These are phyloP conservation scores for Stropharia rugosoannulata DNA, from an alignment of 768 basidiomycete genomes.

Conservation along the genomic window DNA sequence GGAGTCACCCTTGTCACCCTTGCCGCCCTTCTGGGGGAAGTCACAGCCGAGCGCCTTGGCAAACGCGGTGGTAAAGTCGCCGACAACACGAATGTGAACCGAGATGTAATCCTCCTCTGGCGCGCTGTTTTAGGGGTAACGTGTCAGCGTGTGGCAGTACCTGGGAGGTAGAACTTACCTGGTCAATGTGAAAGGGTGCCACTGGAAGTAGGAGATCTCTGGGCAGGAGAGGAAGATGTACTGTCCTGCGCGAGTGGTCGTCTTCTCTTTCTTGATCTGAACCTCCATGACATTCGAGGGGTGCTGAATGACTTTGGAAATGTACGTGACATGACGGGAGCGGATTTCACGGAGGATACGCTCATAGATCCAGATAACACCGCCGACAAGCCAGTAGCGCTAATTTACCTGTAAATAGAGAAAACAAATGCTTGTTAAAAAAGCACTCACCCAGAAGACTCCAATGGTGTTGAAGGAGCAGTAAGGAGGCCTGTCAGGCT, in stretches of 20 bases:
- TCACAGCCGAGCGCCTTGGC: conserved; percentile 84
- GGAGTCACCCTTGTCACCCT: conserved; percentile 44
- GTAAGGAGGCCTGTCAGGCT: conserved; percentile 85
- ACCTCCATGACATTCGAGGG: conserved; percentile 93
- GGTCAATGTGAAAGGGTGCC: conserved; percentile 96
- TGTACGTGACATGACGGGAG: conserved; percentile 86
- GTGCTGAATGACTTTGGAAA: conserved; percentile 94
- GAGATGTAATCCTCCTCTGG: conserved; percentile 96
- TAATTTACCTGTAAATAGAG: conserved; percentile 22
- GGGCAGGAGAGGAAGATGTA: conserved; percentile 94
- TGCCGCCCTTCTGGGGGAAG: conserved; percentile 49
- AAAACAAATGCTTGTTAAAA: conserved; percentile 1
- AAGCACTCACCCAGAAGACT: conserved; percentile 87
- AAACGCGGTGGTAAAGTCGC: conserved; percentile 86
- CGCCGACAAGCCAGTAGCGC: conserved; percentile 91
- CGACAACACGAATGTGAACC: conserved; percentile 89
- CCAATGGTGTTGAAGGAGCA: conserved; percentile 86
- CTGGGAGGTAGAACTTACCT: conserved; percentile 40
- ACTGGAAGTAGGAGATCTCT: conserved; percentile 92
- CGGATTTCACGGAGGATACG: conserved; percentile 91
- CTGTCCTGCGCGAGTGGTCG: conserved; percentile 78
- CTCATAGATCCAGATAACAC: conserved; percentile 82
- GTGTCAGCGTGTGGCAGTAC: neutral
- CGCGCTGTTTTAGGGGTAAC: conserved; percentile 45
- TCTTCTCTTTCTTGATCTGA: conserved; percentile 97